Evolutionary conservation across 306 rosid genomes (phyloP), one percentile per base, ranked within the genome.

Genomic region (Prunus dulcis): DNA sequence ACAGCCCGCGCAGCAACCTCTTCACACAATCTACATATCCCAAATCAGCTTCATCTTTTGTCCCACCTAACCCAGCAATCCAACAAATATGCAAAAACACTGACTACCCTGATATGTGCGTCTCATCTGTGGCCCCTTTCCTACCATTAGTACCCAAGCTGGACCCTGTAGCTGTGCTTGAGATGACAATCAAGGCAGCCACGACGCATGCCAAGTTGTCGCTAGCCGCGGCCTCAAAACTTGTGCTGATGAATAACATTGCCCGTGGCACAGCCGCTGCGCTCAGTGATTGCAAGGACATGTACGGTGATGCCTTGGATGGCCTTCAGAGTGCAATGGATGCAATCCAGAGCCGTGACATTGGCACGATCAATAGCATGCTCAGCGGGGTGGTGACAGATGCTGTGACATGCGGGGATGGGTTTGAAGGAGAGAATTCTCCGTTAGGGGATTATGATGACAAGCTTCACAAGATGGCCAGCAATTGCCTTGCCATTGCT

Each of bases 401-500:
- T 76, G 58, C 74, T 12, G 65, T 5, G 64, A 75, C 82, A 1
- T 83, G 89, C 22, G 85, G 68, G 27, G 83, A 86, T 73, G 74
- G 71, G 34, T 61, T 83, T n/a, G 15, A 41, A 11, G 87, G 79
- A 14, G 28, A 22, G 28, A 25, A 13, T 0, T 56, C 77, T 28
- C 75, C 79, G 9, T 15, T 83, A 9, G 10, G 63, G 2, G 25
- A 70, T 25, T 34, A 62, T 34, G 58, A 78, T 18, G 79, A 52
- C 11, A 71, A 71, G 67, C 77, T 83, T 9, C 68, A 30, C 17
- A 74, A 70, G 61, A 51, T 86, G 83, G 83, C 79, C 3, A 72
- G 85, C 74, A 78, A 80, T 67, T 75, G 87, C 72, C 87, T 83
- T 25, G 84, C 81, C 79, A 71, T 83, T 71, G 73, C 87, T 22